A percentile compares a stretch with the other conserved stretches of the same genome.
These are phyloP conservation scores for Cordyceps farinosa DNA, from an alignment of 2,329 filamentous ascomycete genomes.

Conservation along the genomic window DNA sequence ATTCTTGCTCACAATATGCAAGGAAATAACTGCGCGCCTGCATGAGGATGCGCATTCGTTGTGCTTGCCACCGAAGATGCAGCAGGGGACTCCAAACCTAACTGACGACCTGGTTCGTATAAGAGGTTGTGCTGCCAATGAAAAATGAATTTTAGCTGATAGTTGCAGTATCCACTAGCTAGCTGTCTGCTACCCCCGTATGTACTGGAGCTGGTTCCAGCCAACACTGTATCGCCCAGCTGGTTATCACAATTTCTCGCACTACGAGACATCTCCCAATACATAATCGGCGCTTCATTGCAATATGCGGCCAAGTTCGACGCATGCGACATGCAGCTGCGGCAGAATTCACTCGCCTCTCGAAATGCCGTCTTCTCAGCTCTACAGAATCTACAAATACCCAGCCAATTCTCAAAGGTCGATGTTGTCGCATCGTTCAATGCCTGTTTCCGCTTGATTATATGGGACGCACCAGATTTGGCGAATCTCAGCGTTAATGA, in stretches of 20 bases:
- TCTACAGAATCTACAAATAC: conserved; percentile 34
- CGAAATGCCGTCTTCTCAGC: conserved; percentile 36
- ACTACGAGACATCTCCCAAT: conserved; percentile 37
- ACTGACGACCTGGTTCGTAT: conserved; percentile 35
- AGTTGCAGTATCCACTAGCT: conserved; percentile 31
- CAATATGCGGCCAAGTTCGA: conserved; percentile 36
- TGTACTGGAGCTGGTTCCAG: conserved; percentile 32
- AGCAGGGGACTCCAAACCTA: conserved; percentile 34
- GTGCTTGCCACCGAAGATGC: conserved; percentile 31
- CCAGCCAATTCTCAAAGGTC: conserved; percentile 31
- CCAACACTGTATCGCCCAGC: conserved; percentile 26
- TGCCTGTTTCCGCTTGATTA: conserved; percentile 33
- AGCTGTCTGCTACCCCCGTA: conserved; percentile 34
- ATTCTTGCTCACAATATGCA: conserved; percentile 36
- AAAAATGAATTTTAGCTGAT: conserved; percentile 21
- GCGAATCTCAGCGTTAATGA: conserved; percentile 25
- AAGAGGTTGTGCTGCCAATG: background rate
- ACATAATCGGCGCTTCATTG: conserved; percentile 37
- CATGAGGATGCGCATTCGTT: conserved; percentile 34
- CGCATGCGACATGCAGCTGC: conserved; percentile 32
- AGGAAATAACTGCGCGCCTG: conserved; percentile 34
- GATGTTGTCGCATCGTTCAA: conserved; percentile 36
- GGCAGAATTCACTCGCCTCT: conserved; percentile 31
- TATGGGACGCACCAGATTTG: conserved; percentile 36
- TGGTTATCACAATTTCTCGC: conserved; percentile 39